Base-by-base conservation (phyloP, 805 yeast genomes). In the Saturnispora sanitii region DNA sequence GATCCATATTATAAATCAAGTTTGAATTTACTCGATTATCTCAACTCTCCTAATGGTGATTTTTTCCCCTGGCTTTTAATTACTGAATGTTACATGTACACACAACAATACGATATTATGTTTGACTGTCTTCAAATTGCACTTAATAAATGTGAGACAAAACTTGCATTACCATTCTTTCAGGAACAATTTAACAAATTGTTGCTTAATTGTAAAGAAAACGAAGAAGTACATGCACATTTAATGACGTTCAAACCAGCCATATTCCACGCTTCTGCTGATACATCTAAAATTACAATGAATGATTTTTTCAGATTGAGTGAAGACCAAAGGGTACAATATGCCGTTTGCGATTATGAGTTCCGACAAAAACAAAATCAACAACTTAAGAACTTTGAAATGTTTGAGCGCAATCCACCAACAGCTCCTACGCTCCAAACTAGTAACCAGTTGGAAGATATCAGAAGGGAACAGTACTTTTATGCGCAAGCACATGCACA, bases 21-120 rank as follows among this genome's bases (percentile, higher is more conserved):
- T 11, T 4, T 16, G 7, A 26, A 28, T 22, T 13, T 37, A 4
- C 18, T 44, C 47, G 28, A 54, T 49, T 46, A n/a, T 17, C 17
- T 44, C 7, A 38, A 36, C 19, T 34, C 40, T 2, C 4, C 31
- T 33, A 55, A 56, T 1, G 70, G 70, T 5, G 80, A 77, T 46
- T 76, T 74, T 45, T 57, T 77, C 42, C 79, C 81, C 0, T 74
- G 79, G 75, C 67, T 65, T 42, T 59, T 77, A 6, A 52, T 76
- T 29, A 78, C 81, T 3, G 64, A 65, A 41, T 79, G 79, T 0
- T 69, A 73, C 48, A 59, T 73, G 6, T 45, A 67, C 21, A 49
- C 66, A 15, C 69, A 68, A 39, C 60, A 66, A 34, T 75, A 74
- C 22, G 57, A 73, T 31, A 61, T 65, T 28, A 75, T 81, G 2